A percentile compares a stretch with the other conserved stretches of the same genome.
These are phyloP conservation scores for Cladorrhinum sp. DNA, from an alignment of 2,329 filamentous ascomycete genomes.

Conservation along the genomic window DNA sequence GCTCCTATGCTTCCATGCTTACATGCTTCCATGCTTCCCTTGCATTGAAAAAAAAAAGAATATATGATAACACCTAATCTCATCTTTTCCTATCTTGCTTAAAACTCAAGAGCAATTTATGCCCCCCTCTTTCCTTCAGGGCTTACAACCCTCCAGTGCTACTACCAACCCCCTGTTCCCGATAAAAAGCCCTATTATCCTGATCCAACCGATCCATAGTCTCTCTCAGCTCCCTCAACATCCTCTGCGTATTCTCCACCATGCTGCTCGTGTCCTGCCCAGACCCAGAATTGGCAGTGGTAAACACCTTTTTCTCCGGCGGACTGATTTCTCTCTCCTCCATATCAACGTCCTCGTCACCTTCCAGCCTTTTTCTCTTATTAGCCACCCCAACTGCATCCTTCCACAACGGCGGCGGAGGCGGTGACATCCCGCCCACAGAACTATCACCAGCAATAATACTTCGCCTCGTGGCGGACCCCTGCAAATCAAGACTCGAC, in stretches of 20 bases:
- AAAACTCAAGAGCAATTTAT: background rate
- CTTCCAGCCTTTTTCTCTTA: slow-evolving; percentile 19
- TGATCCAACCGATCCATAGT: slow-evolving; percentile 27
- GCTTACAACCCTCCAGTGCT: background rate
- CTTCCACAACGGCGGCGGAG: slow-evolving; percentile 7
- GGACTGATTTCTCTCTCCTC: slow-evolving; percentile 8
- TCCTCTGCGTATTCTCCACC: slow-evolving; percentile 25
- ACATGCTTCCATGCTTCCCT: no score
- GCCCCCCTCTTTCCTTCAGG: background rate
- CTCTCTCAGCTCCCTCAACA: slow-evolving; percentile 28
- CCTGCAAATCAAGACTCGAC: slow-evolving; percentile 8
- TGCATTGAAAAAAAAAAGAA: no score
- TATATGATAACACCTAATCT: no score
- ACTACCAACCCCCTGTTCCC: slow-evolving; percentile 10
- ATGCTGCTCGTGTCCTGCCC: slow-evolving; percentile 22
- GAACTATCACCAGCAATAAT: background rate
- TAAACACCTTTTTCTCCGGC: slow-evolving; percentile 11
- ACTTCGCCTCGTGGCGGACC: background rate
- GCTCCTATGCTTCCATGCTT: no score
- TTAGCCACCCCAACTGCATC: background rate
- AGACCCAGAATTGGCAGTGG: background rate
- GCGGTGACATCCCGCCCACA: slow-evolving; percentile 10
- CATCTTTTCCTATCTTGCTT: no score
- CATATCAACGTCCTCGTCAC: background rate
- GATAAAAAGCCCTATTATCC: slow-evolving; percentile 13